These are phyloP conservation scores for Periconia sp. DNA, from an alignment of 2,329 filamentous ascomycete species.

Conservation along the genomic window DNA sequence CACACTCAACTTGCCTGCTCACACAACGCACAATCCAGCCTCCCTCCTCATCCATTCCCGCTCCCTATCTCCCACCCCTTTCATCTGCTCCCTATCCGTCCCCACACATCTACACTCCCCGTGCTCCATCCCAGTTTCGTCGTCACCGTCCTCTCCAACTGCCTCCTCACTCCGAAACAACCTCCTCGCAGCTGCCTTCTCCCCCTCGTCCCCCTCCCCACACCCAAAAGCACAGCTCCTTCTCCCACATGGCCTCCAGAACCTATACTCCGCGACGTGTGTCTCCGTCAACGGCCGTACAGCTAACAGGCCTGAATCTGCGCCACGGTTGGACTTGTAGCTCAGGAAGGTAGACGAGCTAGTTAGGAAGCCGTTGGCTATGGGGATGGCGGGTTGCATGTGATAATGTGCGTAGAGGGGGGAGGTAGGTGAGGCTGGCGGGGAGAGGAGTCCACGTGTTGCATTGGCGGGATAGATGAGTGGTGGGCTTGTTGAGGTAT, in stretches of 20 bases:
- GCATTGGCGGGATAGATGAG: neutral
- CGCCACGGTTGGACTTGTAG: constrained; percentile 37
- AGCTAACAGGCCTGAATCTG: constrained; percentile 36
- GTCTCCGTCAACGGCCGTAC: constrained; percentile 35
- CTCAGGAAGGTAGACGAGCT: constrained; percentile 31
- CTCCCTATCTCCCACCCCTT: neutral
- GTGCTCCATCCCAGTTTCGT: constrained; percentile 4
- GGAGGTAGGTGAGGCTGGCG: constrained; percentile 1
- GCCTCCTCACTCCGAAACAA: constrained; percentile 35
- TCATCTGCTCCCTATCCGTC: too few species aligned
- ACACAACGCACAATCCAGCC: neutral
- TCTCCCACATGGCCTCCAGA: constrained; percentile 43
- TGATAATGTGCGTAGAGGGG: constrained; percentile 3
- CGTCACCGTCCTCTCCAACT: constrained; percentile 14
- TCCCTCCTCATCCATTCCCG: constrained; percentile 4
- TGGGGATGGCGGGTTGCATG: constrained; percentile 10
- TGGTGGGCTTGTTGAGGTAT: neutral
- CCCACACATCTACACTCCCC: constrained; percentile 2
- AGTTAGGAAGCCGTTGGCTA: constrained; percentile 38
- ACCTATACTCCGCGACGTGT: constrained; percentile 44
- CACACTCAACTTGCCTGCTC: too few species aligned
- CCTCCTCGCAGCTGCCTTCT: constrained; percentile 35
- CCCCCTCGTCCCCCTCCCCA: constrained; percentile 30
- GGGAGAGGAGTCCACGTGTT: neutral
- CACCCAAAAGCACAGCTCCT: constrained; percentile 41